Percentiles rank a stretch among this genome's conserved stretches.
phyloP scores from a whole-genome alignment of 441 rosid species.

The Dalechampia spathulata region DNA sequence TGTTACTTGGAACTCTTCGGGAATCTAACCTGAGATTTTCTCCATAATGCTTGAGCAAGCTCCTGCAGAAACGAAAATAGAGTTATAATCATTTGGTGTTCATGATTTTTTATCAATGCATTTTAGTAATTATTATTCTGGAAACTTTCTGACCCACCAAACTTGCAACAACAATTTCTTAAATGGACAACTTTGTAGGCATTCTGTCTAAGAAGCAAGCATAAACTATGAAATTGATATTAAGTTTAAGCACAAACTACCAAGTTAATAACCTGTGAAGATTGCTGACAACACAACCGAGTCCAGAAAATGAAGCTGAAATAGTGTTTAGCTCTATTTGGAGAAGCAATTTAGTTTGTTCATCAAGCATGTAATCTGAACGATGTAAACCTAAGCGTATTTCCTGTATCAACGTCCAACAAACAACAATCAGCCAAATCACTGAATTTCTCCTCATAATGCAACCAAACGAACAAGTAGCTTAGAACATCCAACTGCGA shows the following conservation, averaged over 20 bases:
- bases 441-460: not conserved
- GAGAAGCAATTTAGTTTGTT: slow-evolving; percentile 84
- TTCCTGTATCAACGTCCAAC: slow-evolving; percentile 43
- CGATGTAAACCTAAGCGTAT: slow-evolving; percentile 94
- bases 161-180: too few relatives aligned
- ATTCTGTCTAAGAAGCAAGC: too few relatives aligned
- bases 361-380: slow-evolving; percentile 98
- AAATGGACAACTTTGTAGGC: too few relatives aligned
- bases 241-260: not conserved
- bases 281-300: slow-evolving; percentile 61
- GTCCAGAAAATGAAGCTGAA: slow-evolving; percentile 81
- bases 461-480: slow-evolving; percentile 1
- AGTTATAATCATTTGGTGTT: slow-evolving; percentile 1
- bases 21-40: slow-evolving; percentile 63
- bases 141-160: too few relatives aligned
- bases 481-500: not conserved
- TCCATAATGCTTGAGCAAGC: slow-evolving; percentile 57
- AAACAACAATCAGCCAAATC: slow-evolving; percentile 10
- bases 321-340: slow-evolving; percentile 95
- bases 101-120: not conserved
- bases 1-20: slow-evolving; percentile 55
- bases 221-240: too few relatives aligned
- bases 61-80: slow-evolving; percentile 42
- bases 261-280: slow-evolving; percentile 71
- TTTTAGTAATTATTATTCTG: not conserved